Percentiles rank a stretch among this genome's conserved stretches.
Evolutionary conservation across 2,329 filamentous ascomycete genomes (phyloP).

Genomic region (Xylariomycetidae sp.): DNA sequence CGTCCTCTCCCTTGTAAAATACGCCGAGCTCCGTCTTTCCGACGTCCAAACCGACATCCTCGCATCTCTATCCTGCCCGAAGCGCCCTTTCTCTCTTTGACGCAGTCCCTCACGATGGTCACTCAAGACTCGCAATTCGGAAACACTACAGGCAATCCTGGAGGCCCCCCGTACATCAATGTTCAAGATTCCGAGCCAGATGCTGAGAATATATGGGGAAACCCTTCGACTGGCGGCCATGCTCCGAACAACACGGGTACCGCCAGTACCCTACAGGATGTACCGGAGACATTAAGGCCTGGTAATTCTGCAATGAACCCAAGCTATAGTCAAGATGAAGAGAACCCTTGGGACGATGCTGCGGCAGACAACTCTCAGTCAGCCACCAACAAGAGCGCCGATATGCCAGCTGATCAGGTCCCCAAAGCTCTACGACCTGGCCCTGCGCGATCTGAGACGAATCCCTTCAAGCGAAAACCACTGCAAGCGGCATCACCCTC

Average conservation of each 20-base stretch:
- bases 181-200: not conserved
- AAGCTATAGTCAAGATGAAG: conserved; percentile 25
- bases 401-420: conserved; percentile 16
- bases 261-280: conserved; percentile 16
- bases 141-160: too few relatives aligned
- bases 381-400: conserved; percentile 5
- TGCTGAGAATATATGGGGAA: conserved; percentile 19
- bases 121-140: too few relatives aligned
- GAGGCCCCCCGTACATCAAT: too few relatives aligned
- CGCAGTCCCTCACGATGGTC: too few relatives aligned
- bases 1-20: too few relatives aligned
- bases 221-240: conserved; percentile 4
- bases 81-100: too few relatives aligned
- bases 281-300: conserved; percentile 29
- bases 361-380: too few relatives aligned
- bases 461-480: conserved; percentile 49
- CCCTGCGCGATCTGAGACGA: conserved; percentile 36
- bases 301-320: conserved; percentile 18
- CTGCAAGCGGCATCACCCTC: conserved; percentile 14
- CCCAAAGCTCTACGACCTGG: conserved; percentile 28
- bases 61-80: too few relatives aligned
- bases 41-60: too few relatives aligned
- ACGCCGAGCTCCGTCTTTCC: too few relatives aligned
- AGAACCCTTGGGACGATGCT: conserved; percentile 30
- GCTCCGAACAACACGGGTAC: conserved; percentile 5